A percentile compares a stretch with the other conserved stretches of the same genome.
These are phyloP conservation scores for Sechiopsis laciniata DNA, from an alignment of 306 rosid species.

Conservation along the genomic window DNA sequence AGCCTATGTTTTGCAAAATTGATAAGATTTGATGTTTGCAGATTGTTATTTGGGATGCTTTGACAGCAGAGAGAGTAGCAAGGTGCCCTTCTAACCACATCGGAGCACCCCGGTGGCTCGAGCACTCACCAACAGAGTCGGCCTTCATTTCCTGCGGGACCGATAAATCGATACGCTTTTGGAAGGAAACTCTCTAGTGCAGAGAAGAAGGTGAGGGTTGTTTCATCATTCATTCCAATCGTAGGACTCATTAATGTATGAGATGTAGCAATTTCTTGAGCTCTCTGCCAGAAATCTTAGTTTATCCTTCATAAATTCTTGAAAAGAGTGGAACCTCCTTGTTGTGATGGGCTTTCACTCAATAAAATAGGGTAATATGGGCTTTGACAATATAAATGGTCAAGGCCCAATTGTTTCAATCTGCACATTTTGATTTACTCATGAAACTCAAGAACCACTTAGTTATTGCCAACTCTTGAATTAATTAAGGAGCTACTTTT, in stretches of 20 bases:
- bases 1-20: constrained; percentile 11
- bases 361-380: background rate
- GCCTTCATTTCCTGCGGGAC: constrained; percentile 79
- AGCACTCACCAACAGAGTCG: constrained; percentile 65
- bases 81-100: constrained; percentile 82
- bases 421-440: background rate
- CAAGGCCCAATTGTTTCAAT: constrained; percentile 3
- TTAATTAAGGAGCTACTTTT: background rate
- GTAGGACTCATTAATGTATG: background rate
- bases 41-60: constrained; percentile 80
- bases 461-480: background rate
- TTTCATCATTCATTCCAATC: background rate
- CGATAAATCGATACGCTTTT: constrained; percentile 74
- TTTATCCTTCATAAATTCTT: background rate
- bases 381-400: background rate
- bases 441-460: background rate
- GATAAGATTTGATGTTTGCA: constrained; percentile 33
- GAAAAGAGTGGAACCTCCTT: background rate
- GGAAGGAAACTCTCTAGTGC: constrained; percentile 54
- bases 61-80: constrained; percentile 73
- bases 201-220: background rate
- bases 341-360: background rate
- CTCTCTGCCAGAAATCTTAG: background rate
- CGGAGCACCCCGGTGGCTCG: constrained; percentile 92
- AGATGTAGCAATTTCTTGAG: background rate